Base-by-base conservation (phyloP, 116 monocot species). In the Phalaenopsis hybrid region DNA sequence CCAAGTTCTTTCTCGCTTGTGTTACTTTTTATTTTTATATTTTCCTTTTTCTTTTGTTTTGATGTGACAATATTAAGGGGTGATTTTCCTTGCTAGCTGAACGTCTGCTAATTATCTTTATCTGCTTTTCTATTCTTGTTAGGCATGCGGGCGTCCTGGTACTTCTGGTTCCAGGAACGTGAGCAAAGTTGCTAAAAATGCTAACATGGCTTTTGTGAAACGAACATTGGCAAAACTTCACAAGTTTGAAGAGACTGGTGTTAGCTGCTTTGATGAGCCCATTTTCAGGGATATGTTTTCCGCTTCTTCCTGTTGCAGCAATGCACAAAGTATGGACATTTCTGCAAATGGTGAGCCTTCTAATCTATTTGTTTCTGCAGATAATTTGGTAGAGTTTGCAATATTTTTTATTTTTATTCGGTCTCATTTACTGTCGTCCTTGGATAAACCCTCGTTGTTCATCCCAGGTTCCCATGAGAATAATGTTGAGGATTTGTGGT, bases 221-320 rank as follows among this genome's bases (percentile, higher is more conserved):
- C 76, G 85, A 52, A 85, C 85, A 80, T 81, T 92, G 77, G 88
- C 83, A 75, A 77, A 88, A 63, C 81, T 70, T 51, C 41, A 69
- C 33, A 85, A 85, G 57, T 88, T 85, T 79, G 85, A 92, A 80
- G 80, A 86, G 57, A 87, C 86, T 45, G 87, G 86, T 9, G 83
- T 51, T n/a, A 90, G 90, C 79, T 87, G 86, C 65, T 92, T 90
- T 75, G 72, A 78, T 76, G 83, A 85, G 51, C 81, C 85, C 77
- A 23, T 75, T 67, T 92, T 90, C 45, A 90, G 79, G 83, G 90
- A 90, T 44, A 86, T 90, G 21, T 33, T 31, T 25, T 78, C 78
- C 43, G 80, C 79, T 78, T 52, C 83, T 79, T 86, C 86, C 81
- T 82, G 74, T 61, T 73, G 57, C 44, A 79, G 72, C 74, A 68